Evolutionary conservation across 768 basidiomycete species (phyloP).

Genomic region (Imleria badia): DNA sequence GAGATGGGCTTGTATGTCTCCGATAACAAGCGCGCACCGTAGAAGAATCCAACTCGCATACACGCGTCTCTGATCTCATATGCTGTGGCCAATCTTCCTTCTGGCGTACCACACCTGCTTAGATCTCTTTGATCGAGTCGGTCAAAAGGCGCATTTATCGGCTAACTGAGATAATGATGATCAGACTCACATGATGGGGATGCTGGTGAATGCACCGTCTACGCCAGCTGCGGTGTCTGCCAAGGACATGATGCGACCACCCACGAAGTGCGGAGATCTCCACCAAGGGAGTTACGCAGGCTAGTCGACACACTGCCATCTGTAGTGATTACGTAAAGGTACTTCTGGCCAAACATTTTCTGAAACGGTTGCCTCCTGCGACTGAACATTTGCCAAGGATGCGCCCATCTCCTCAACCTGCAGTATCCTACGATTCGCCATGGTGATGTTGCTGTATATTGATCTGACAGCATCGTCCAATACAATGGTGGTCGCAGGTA

Average conservation of each 20-base stretch:
- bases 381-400: background rate
- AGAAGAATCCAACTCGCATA: constrained; percentile 83
- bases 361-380: too few relatives aligned
- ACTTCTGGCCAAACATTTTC: too few relatives aligned
- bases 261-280: background rate
- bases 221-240: constrained; percentile 15
- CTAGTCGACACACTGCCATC: too few relatives aligned
- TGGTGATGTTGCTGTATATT: background rate
- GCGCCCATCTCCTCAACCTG: too few relatives aligned
- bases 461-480: background rate
- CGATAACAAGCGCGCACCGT: constrained; percentile 44
- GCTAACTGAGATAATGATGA: background rate
- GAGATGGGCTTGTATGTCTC: background rate
- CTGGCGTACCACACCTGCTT: constrained; percentile 15
- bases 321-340: background rate
- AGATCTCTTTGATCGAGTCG: constrained; percentile 17
- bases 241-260: constrained; percentile 21
- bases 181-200: constrained; percentile 27
- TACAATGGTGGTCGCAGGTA: background rate
- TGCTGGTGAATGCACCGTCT: constrained; percentile 22
- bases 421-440: too few relatives aligned
- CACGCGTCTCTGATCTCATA: constrained; percentile 69
- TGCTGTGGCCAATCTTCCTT: constrained; percentile 47
- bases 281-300: too few relatives aligned
- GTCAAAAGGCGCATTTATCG: background rate